phyloP scores from a whole-genome alignment of 768 basidiomycete species.

The Saitozyma podzolica region DNA sequence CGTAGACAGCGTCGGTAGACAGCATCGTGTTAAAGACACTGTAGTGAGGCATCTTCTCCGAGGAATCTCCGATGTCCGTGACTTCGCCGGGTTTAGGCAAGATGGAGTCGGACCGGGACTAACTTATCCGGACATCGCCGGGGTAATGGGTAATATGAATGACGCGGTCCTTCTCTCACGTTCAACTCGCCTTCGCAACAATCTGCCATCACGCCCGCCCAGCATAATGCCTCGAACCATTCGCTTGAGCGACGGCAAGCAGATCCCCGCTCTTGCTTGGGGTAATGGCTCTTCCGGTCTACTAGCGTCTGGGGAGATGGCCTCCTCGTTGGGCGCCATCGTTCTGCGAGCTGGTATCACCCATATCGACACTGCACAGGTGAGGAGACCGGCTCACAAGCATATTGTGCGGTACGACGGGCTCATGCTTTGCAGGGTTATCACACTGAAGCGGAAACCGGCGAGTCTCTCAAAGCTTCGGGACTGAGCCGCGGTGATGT shows the following conservation, averaged over 20 bases:
- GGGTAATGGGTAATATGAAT: too few species aligned
- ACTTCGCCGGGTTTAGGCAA: too few species aligned
- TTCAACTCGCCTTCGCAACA: too few species aligned
- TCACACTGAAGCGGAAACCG: slow-evolving; percentile 38
- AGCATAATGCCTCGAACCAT: slow-evolving; percentile 14
- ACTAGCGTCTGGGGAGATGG: slow-evolving; percentile 24
- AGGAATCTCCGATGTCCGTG: too few species aligned
- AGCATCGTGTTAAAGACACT: too few species aligned
- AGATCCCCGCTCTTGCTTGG: slow-evolving; percentile 49
- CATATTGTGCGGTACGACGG: too few species aligned
- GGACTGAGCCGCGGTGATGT: slow-evolving; percentile 20
- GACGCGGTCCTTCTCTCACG: too few species aligned
- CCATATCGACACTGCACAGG: slow-evolving; percentile 48
- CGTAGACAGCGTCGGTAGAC: too few species aligned
- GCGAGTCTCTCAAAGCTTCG: slow-evolving; percentile 27
- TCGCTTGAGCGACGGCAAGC: slow-evolving; percentile 9
- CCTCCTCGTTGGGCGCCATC: slow-evolving; percentile 12
- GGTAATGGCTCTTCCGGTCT: slow-evolving; percentile 36
- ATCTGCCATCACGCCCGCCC: not conserved
- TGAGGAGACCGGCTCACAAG: not conserved
- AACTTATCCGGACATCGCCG: not conserved
- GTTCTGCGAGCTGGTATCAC: slow-evolving; percentile 42
- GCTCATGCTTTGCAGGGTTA: slow-evolving; percentile 10
- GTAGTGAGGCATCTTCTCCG: too few species aligned
- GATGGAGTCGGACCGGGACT: too few species aligned